Conservation (phyloP, 140 eudicot genomes). For the Erigeron philadelphicus region DNA sequence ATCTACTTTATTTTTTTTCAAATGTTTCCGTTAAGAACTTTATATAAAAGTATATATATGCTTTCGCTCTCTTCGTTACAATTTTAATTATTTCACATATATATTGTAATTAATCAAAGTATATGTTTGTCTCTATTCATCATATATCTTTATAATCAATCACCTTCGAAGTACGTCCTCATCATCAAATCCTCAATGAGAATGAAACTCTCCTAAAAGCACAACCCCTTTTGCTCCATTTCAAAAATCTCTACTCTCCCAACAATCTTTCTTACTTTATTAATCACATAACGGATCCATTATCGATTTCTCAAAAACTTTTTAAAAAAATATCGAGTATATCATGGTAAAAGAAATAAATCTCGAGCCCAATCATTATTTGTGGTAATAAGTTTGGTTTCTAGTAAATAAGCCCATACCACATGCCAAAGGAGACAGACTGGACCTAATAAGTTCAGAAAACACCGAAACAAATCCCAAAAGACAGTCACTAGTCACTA, state of each 20-base stretch:
- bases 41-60: conserved; percentile 17
- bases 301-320: background rate
- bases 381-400: conserved; percentile 4
- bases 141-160: conserved; percentile 21
- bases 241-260: background rate
- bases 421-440: conserved; percentile 17
- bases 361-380: conserved; percentile 1
- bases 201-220: conserved; percentile 15
- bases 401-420: conserved; percentile 18
- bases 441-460: conserved; percentile 16
- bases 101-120: background rate
- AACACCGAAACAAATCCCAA: too few species aligned
- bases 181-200: conserved; percentile 13
- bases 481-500: too few species aligned
- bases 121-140: conserved; percentile 18
- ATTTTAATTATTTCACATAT: background rate
- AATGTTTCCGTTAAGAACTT: conserved; percentile 32
- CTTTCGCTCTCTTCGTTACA: conserved; percentile 9
- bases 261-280: background rate
- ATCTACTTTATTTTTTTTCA: conserved; percentile 11
- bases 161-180: background rate
- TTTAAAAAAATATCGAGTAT: too few species aligned
- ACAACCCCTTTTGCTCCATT: conserved; percentile 1
- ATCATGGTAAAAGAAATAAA: background rate
- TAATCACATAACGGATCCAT: background rate